A percentile compares a stretch with the other conserved stretches of the same genome.
Conservation (phyloP, 805 yeast genomes). For the Maudiozyma pseudohumilis region DNA sequence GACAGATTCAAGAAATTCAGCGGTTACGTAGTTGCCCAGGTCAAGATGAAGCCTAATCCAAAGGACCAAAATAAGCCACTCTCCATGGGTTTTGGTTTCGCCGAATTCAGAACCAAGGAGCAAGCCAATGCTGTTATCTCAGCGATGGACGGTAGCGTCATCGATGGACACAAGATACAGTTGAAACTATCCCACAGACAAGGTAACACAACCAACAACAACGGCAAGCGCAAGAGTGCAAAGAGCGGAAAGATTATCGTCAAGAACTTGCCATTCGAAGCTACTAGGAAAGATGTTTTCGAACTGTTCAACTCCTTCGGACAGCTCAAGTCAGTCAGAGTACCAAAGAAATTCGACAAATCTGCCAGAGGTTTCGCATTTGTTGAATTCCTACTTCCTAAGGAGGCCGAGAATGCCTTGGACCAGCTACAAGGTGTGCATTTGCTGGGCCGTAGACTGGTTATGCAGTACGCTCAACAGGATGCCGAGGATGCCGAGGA, state of each 20-base stretch:
- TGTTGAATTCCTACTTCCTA: slow-evolving; percentile 76
- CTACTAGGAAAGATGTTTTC: slow-evolving; percentile 84
- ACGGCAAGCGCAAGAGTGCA: slow-evolving; percentile 28
- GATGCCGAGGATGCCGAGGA: slow-evolving; percentile 79
- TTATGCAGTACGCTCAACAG: slow-evolving; percentile 82
- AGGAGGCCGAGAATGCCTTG: slow-evolving; percentile 93
- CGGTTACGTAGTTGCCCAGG: slow-evolving; percentile 75
- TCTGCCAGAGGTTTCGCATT: slow-evolving; percentile 96
- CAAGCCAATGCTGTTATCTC: slow-evolving; percentile 70
- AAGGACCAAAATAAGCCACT: slow-evolving; percentile 53
- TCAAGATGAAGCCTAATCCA: slow-evolving; percentile 83
- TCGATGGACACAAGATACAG: slow-evolving; percentile 86
- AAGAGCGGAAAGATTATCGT: slow-evolving; percentile 72
- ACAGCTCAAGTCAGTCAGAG: slow-evolving; percentile 85
- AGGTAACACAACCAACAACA: slow-evolving; percentile 30
- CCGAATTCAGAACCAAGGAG: slow-evolving; percentile 69
- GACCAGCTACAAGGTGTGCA: slow-evolving; percentile 91
- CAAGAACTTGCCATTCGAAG: slow-evolving; percentile 95
- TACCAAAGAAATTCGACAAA: slow-evolving; percentile 92
- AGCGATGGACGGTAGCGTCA: slow-evolving; percentile 60
- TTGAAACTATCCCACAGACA: slow-evolving; percentile 80
- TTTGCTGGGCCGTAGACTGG: slow-evolving; percentile 87
- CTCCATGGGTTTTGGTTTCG: slow-evolving; percentile 98
- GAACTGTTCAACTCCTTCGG: slow-evolving; percentile 93
- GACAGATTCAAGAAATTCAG: slow-evolving; percentile 56